phyloP scores from a whole-genome alignment of 1,139 yeast species.

The Kluyveromyces marxianus region DNA sequence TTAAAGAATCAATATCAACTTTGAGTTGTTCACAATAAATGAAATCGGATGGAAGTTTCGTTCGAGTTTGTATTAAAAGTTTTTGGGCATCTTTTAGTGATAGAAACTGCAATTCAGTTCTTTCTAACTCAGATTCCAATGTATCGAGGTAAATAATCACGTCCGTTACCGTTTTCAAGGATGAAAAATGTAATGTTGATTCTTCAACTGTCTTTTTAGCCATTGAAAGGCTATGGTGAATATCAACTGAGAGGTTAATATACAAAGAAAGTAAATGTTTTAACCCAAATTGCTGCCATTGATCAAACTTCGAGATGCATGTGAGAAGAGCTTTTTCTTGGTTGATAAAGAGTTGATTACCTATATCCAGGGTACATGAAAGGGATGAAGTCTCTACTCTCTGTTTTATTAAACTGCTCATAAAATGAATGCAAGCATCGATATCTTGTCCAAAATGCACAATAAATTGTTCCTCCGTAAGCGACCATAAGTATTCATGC shows the following conservation, averaged over 20 bases:
- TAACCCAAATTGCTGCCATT: constrained; percentile 12
- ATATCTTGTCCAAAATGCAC: neutral
- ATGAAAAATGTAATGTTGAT: neutral
- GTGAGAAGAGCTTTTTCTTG: constrained; percentile 5
- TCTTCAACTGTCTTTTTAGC: constrained; percentile 6
- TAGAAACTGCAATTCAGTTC: neutral
- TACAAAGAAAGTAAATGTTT: constrained; percentile 9
- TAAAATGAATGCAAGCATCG: neutral
- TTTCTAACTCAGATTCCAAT: neutral
- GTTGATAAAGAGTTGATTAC: neutral
- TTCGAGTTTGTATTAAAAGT: constrained; percentile 34
- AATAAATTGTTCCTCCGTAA: constrained; percentile 1
- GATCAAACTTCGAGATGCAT: constrained; percentile 10
- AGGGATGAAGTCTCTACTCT: neutral
- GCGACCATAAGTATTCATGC: constrained; percentile 4
- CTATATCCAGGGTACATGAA: neutral
- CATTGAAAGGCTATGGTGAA: constrained; percentile 4
- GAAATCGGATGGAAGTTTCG: constrained; percentile 50
- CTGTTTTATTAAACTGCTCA: neutral
- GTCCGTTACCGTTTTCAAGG: constrained; percentile 3
- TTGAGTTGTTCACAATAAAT: constrained; percentile 58
- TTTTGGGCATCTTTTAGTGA: constrained; percentile 16
- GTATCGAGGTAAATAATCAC: constrained; percentile 3
- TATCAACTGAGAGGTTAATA: constrained; percentile 2
- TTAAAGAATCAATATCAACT: constrained; percentile 40